Evolutionary conservation across 768 basidiomycete species (phyloP).

Genomic region (Leccinum subtestaceum): DNA sequence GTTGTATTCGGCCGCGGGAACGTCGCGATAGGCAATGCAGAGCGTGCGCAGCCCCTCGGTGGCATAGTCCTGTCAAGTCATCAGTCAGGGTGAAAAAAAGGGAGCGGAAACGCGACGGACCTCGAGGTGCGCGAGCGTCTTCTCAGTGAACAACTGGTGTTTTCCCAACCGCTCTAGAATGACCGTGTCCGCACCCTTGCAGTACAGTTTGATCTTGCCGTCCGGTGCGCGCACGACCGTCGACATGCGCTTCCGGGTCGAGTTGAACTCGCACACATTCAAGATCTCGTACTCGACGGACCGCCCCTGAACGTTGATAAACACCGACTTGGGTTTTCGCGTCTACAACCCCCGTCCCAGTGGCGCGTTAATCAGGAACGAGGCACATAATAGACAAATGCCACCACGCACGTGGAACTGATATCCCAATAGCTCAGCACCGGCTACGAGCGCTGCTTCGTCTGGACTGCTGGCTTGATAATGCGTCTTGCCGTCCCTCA

Average conservation of each 20-base stretch:
- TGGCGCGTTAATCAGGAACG: not conserved
- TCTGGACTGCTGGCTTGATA: constrained; percentile 98
- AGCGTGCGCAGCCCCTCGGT: constrained; percentile 95
- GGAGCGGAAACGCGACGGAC: constrained; percentile 37
- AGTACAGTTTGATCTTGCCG: constrained; percentile 91
- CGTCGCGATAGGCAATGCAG: constrained; percentile 84
- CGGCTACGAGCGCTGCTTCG: constrained; percentile 92
- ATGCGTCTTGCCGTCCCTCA: constrained; percentile 81
- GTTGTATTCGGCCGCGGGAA: constrained; percentile 1
- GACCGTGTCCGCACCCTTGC: constrained; percentile 97
- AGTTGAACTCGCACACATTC: constrained; percentile 99
- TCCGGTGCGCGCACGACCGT: constrained; percentile 85
- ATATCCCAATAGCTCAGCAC: constrained; percentile 89
- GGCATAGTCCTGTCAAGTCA: constrained; percentile 73
- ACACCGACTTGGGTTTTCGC: constrained; percentile 94
- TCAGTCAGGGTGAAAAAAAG: not conserved
- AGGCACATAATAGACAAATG: not conserved
- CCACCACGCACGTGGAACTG: constrained; percentile 78
- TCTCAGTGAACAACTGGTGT: constrained; percentile 80
- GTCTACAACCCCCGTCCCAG: constrained; percentile 48
- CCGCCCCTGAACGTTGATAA: constrained; percentile 73
- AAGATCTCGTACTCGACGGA: constrained; percentile 83
- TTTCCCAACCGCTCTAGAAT: constrained; percentile 90
- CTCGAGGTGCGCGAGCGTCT: constrained; percentile 88
- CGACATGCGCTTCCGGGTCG: constrained; percentile 96